These are phyloP conservation scores for Crithidia expoeki DNA, from an alignment of 208 protist genomes.

Conservation along the genomic window DNA sequence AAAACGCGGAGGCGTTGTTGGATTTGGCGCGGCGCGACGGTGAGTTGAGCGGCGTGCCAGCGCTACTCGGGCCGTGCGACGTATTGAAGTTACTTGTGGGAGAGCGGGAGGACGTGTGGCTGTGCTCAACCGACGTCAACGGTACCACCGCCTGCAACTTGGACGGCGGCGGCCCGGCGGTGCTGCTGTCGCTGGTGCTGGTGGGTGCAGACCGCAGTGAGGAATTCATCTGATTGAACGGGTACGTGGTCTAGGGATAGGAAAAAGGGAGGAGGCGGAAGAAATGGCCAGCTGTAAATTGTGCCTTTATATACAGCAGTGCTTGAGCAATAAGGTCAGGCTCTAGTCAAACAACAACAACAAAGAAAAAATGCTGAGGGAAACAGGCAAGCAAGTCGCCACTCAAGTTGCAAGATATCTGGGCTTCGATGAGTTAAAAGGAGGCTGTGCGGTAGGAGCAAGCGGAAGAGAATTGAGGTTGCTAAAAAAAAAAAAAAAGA, in stretches of 20 bases:
- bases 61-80: background rate
- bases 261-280: background rate
- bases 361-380: no score
- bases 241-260: background rate
- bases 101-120: background rate
- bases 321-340: no score
- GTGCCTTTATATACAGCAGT: no score
- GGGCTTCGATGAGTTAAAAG: no score
- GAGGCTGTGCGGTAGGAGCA: no score
- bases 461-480: no score
- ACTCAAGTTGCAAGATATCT: no score
- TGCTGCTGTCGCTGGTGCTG: background rate
- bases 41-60: background rate
- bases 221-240: conserved; percentile 2
- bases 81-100: background rate
- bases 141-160: background rate
- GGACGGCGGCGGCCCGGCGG: background rate
- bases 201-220: background rate
- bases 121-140: conserved; percentile 9
- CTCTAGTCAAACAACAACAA: no score
- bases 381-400: no score
- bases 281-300: no score
- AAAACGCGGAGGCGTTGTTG: conserved; percentile 5
- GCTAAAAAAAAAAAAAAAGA: no score
- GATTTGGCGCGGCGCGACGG: conserved; percentile 5